Conservation (phyloP, 345 rosid genomes). For the Camelina sativa region DNA sequence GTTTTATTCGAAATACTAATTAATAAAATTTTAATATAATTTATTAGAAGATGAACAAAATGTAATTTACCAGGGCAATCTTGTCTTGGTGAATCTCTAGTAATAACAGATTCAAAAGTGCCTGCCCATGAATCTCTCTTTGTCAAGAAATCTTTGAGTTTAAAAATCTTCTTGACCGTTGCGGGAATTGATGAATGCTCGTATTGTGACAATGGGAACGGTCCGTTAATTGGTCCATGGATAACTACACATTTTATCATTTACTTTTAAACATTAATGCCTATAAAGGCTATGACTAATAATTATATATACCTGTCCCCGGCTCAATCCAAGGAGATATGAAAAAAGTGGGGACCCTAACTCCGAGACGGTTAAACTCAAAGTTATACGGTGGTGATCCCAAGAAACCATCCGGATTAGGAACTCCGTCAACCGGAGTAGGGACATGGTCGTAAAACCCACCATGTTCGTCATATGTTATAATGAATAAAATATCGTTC, state of each 20-base stretch:
- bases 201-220: slow-evolving; percentile 51
- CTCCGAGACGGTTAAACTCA: slow-evolving; percentile 64
- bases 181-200: slow-evolving; percentile 69
- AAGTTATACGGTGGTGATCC: slow-evolving; percentile 55
- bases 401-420: slow-evolving; percentile 56
- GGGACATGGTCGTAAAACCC: slow-evolving; percentile 68
- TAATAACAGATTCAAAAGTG: slow-evolving; percentile 55
- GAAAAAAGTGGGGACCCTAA: slow-evolving; percentile 58
- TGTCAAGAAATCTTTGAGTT: slow-evolving; percentile 53
- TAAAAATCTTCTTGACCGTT: slow-evolving; percentile 59
- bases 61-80: slow-evolving; percentile 54
- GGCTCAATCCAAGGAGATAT: slow-evolving; percentile 63
- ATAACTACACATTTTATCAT: slow-evolving; percentile 44
- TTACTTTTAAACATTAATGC: background rate
- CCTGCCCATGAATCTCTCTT: slow-evolving; percentile 69
- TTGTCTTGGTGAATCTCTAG: slow-evolving; percentile 49
- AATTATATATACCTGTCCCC: slow-evolving; percentile 49
- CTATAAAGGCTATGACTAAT: background rate
- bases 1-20: background rate
- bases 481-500: slow-evolving; percentile 53
- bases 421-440: slow-evolving; percentile 52
- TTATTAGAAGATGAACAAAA: background rate
- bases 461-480: slow-evolving; percentile 63
- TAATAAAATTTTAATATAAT: background rate
- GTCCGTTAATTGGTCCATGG: slow-evolving; percentile 57